Evolutionary conservation across 768 basidiomycete genomes (phyloP).

Genomic region (Leccinum subgranulosum): DNA sequence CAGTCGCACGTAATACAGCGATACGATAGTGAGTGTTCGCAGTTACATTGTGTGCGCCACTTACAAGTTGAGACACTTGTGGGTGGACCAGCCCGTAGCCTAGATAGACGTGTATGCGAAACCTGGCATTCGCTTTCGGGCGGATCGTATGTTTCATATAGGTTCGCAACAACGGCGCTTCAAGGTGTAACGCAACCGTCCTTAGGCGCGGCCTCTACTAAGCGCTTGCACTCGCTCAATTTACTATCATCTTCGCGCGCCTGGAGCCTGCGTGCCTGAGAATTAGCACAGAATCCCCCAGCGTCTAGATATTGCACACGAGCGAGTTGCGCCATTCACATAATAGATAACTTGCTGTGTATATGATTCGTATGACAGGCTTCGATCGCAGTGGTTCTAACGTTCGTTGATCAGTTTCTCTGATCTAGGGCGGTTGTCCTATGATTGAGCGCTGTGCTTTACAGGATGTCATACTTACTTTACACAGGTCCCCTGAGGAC

Average conservation of each 20-base stretch:
- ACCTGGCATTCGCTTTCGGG: not conserved
- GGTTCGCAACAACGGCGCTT: not conserved
- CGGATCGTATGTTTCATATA: conserved; percentile 1
- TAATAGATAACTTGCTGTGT: not conserved
- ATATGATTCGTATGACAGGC: not conserved
- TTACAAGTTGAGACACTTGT: not conserved
- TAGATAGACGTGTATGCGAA: conserved; percentile 1
- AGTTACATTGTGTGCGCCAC: not conserved
- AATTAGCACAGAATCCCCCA: not conserved
- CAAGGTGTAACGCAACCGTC: not conserved
- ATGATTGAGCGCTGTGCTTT: not conserved
- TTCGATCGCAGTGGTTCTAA: not conserved
- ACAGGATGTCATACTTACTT: not conserved
- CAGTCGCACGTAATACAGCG: conserved; percentile 42
- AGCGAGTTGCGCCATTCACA: not conserved
- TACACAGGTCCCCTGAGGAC: not conserved
- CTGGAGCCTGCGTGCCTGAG: not conserved
- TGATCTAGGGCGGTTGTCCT: too few relatives aligned
- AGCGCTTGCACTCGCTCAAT: not conserved
- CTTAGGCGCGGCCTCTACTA: not conserved
- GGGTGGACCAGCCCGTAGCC: conserved; percentile 1
- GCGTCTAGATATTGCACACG: not conserved
- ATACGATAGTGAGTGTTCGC: conserved; percentile 12
- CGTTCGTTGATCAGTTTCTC: not conserved
- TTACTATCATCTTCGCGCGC: not conserved